Conservation (phyloP, 208 protist species). For the Tritrichomonas foetus region DNA sequence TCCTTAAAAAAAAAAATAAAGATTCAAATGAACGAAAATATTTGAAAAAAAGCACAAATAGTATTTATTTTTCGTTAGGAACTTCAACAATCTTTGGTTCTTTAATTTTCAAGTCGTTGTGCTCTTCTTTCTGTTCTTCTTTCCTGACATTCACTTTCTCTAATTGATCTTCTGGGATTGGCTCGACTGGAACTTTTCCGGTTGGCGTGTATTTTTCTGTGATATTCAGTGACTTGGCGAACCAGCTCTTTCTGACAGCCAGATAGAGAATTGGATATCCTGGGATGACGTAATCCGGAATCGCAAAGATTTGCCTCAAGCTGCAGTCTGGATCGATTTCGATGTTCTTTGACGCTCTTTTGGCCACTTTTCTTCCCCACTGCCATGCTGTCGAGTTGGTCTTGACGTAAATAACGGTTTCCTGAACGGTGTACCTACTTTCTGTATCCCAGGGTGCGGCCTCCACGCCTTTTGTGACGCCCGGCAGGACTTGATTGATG, state of each 20-base stretch:
- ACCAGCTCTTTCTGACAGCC: neutral
- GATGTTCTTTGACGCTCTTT: neutral
- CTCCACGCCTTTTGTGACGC: neutral
- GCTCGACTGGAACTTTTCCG: neutral
- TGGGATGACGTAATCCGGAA: neutral
- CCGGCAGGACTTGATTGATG: neutral
- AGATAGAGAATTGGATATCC: conserved; percentile 26
- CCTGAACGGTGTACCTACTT: neutral
- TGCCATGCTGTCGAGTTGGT: neutral
- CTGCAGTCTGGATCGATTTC: neutral
- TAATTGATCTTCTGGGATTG: too few relatives aligned
- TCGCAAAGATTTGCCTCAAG: neutral
- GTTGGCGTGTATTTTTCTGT: neutral
- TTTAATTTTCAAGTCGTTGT: too few relatives aligned
- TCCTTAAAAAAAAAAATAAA: too few relatives aligned
- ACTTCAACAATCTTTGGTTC: too few relatives aligned
- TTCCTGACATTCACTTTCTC: too few relatives aligned
- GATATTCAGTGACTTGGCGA: neutral
- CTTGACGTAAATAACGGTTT: neutral
- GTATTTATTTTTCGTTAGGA: too few relatives aligned
- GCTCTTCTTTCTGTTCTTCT: too few relatives aligned
- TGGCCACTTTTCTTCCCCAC: neutral
- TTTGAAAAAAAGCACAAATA: too few relatives aligned
- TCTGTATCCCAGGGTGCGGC: neutral
- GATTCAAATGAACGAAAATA: too few relatives aligned